Evolutionary conservation across 2,329 filamentous ascomycete species (phyloP).

Genomic region (Calonectria hongkongensis): DNA sequence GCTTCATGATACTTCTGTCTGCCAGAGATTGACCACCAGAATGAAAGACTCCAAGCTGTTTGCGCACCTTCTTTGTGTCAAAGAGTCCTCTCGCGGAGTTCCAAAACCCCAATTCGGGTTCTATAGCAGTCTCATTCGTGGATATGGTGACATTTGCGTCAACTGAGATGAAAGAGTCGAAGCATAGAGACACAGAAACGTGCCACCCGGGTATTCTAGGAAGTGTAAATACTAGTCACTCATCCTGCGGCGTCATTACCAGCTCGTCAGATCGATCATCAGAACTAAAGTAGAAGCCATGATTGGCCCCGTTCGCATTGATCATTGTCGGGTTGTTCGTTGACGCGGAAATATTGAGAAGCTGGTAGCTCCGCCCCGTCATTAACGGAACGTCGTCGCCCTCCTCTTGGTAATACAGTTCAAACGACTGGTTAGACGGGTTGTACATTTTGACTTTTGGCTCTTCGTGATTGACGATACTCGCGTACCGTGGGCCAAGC

Average conservation of each 20-base stretch:
- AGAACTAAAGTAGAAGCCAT: conserved; percentile 27
- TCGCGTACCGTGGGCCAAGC: conserved; percentile 25
- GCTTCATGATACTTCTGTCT: not conserved
- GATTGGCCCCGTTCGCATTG: not conserved
- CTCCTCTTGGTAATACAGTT: not conserved
- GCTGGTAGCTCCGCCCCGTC: conserved; percentile 26
- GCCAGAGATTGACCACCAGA: not conserved
- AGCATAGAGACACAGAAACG: conserved; percentile 27
- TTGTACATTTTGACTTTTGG: conserved; percentile 19
- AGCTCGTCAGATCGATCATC: not conserved
- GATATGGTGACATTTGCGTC: conserved; percentile 15
- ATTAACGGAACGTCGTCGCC: conserved; percentile 26
- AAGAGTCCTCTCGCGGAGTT: not conserved
- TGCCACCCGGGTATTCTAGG: conserved; percentile 18
- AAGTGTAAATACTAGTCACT: conserved; percentile 26
- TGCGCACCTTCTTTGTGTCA: conserved; percentile 1
- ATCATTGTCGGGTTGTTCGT: not conserved
- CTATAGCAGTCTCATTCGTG: not conserved
- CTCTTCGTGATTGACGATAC: not conserved
- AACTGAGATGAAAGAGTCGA: conserved; percentile 29
- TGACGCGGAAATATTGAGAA: conserved; percentile 12
- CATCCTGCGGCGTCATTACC: conserved; percentile 15
- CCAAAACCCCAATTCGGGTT: conserved; percentile 23
- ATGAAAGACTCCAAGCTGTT: conserved; percentile 21
- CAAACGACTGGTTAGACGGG: not conserved